Conservation (phyloP, 345 rosid species). For the Salix koriyanagi region DNA sequence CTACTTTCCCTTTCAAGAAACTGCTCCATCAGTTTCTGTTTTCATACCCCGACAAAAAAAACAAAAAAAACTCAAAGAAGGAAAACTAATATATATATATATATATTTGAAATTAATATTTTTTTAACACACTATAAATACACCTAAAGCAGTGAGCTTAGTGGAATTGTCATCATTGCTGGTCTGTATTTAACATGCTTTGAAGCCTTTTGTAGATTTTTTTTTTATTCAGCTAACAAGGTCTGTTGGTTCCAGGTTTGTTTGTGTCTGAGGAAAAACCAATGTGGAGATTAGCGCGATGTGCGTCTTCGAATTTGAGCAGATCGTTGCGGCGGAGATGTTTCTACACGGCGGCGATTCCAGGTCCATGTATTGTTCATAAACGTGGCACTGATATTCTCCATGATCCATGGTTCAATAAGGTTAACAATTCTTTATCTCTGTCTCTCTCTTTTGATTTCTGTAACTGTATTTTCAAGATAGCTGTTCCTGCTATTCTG, state of each 20-base stretch:
- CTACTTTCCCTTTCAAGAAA: too few relatives aligned
- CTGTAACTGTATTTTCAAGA: background rate
- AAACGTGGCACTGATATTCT: conserved; percentile 98
- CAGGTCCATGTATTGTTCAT: conserved; percentile 89
- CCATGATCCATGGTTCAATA: conserved; percentile 99
- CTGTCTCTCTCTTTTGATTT: background rate
- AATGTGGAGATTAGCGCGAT: conserved; percentile 66
- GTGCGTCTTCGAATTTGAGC: conserved; percentile 36
- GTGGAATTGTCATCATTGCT: background rate
- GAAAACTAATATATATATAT: background rate
- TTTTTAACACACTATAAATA: background rate
- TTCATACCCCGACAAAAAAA: background rate
- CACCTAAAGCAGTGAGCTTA: background rate
- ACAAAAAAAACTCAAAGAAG: background rate
- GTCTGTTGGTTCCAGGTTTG: background rate
- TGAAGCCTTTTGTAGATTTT: background rate
- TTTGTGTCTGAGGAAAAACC: conserved; percentile 5
- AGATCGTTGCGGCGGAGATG: conserved; percentile 44
- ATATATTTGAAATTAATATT: background rate
- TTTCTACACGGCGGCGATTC: conserved; percentile 62
- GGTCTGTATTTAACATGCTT: background rate
- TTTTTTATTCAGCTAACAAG: background rate
- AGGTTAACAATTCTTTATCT: conserved; percentile 37
- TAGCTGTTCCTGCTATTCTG: background rate
- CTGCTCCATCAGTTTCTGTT: too few relatives aligned